Percentiles rank a stretch among this genome's conserved stretches.
These are phyloP conservation scores for Camelina laxa DNA, from an alignment of 345 rosid genomes.

Conservation along the genomic window DNA sequence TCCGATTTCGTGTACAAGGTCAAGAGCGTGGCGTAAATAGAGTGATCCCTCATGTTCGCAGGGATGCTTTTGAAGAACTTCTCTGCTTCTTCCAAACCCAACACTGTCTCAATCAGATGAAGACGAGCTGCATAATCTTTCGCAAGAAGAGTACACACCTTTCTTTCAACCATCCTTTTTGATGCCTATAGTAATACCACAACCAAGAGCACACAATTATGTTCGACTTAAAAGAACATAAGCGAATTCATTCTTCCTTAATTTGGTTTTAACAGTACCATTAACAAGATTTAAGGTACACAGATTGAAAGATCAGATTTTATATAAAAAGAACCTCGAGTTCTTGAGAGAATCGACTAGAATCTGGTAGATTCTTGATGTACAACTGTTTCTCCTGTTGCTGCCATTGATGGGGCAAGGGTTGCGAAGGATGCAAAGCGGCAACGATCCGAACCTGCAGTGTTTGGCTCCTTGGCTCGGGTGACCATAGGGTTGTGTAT, in stretches of 20 bases:
- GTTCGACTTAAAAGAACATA: neutral
- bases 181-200: neutral
- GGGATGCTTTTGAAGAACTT: conserved; percentile 6
- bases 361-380: neutral
- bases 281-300: too few relatives aligned
- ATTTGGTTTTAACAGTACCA: neutral
- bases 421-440: neutral
- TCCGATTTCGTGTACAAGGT: neutral
- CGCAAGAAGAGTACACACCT: neutral
- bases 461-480: neutral
- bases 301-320: neutral
- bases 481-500: neutral
- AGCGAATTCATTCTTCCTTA: neutral
- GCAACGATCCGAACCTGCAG: neutral
- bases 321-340: neutral
- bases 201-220: neutral
- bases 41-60: neutral
- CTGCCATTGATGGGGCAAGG: neutral
- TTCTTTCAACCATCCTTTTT: neutral
- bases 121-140: neutral
- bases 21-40: neutral
- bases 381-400: neutral
- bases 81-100: neutral
- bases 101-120: neutral
- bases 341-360: neutral